Base-by-base conservation (phyloP, 495 filamentous ascomycete genomes). In the Neurospora hispaniola region DNA sequence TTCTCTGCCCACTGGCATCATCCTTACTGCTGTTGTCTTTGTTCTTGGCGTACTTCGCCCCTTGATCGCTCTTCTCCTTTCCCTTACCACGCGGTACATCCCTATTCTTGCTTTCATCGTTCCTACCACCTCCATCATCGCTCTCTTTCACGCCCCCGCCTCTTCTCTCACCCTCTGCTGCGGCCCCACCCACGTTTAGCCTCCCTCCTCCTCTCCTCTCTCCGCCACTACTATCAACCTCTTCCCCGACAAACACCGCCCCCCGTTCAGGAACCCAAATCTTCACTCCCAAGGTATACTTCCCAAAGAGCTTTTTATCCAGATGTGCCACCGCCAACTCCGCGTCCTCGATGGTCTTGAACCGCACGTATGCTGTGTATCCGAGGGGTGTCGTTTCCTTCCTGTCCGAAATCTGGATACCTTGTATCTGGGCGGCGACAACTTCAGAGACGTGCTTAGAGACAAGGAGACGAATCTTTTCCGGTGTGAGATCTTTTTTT, bases 281-380 rank as follows among this genome's bases (percentile, higher is more conserved):
- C 14, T 66, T 35, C 54, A 66, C 54, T 31, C 31, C 31, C 27
- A 66, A 66, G 27, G 54, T 35, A 66, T 35, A 12, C 31, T 35
- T 66, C 27, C 54, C 54, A 38, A 16, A 18, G 27, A 38, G 54
- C 27, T 66, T 66, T 35, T 66, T 7, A 66, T 66, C 54, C 54
- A 66, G 27, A 66, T 66, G 54, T 16, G 54, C 54, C 54, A 66
- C 54, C 23, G 54, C 54, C 54, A 66, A 66, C 54, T 66, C 54
- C 14, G 54, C 54, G 12, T 66, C 42, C 48, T 43, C 74, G 2
- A 43, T 31, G n/a, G 71, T 12, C 14, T 18, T 3, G 39, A 78
- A 76, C 1, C 71, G 73, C 16, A 78, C 48, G 8, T 71, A 71
- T 10, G 74, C 72, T 9, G 11, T 18, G n/a, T 39, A 40, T 31